These are phyloP conservation scores for Colletotrichum zoysiae DNA, from an alignment of 2,329 filamentous ascomycete species.

Conservation along the genomic window DNA sequence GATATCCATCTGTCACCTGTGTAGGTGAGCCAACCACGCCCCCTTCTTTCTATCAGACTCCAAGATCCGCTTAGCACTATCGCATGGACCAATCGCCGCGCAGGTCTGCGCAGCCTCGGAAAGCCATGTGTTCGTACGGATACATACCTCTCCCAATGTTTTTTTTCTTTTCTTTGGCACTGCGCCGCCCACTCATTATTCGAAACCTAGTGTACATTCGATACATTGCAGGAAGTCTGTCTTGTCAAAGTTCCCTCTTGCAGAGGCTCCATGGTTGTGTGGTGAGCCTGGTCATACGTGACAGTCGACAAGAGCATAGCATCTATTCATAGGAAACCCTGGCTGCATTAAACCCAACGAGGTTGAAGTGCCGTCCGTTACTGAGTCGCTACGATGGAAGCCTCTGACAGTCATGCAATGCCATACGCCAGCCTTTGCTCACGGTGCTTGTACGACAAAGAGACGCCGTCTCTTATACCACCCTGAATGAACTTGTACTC, in stretches of 20 bases:
- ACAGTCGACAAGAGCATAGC: background rate
- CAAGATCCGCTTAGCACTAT: background rate
- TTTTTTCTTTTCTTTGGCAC: slow-evolving; percentile 26
- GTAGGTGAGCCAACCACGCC: slow-evolving; percentile 12
- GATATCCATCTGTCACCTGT: background rate
- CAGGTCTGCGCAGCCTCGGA: background rate
- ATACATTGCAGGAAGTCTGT: slow-evolving; percentile 15
- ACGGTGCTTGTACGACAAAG: background rate
- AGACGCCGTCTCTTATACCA: slow-evolving; percentile 12
- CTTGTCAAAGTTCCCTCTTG: background rate
- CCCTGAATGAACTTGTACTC: background rate
- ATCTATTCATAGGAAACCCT: background rate
- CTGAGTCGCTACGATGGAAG: background rate
- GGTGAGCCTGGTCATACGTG: background rate
- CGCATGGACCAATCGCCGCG: slow-evolving; percentile 13
- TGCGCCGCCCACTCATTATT: slow-evolving; percentile 4
- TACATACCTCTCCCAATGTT: slow-evolving; percentile 1
- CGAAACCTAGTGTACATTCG: slow-evolving; percentile 1
- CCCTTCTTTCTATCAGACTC: slow-evolving; percentile 12
- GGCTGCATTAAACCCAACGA: slow-evolving; percentile 4
- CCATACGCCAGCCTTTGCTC: slow-evolving; percentile 7
- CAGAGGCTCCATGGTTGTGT: slow-evolving; percentile 1
- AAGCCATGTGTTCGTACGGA: background rate
- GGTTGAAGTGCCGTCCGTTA: background rate
- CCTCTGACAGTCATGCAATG: background rate